Conservation (phyloP, 2,329 filamentous ascomycete species). For the Tolypocladium sp. region DNA sequence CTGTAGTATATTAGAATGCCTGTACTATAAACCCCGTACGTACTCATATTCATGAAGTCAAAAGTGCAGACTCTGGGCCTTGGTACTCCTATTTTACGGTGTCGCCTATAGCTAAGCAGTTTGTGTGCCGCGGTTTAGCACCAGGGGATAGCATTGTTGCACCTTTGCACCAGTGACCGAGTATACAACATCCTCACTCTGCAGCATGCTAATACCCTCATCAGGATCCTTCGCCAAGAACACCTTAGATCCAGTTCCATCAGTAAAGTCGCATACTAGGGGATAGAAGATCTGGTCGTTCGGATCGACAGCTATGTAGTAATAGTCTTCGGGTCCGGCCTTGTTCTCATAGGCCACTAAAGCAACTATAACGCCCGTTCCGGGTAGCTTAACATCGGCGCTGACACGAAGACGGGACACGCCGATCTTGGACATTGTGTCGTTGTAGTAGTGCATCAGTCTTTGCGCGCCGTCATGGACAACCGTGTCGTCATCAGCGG, state of each 20-base stretch:
- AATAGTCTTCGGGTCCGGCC: slow-evolving; percentile 3
- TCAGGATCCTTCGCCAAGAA: slow-evolving; percentile 17
- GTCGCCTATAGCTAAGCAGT: background rate
- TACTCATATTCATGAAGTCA: background rate
- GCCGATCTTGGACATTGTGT: slow-evolving; percentile 20
- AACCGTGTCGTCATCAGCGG: slow-evolving; percentile 7
- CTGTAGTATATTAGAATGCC: background rate
- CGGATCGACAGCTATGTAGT: slow-evolving; percentile 12
- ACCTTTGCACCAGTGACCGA: slow-evolving; percentile 18
- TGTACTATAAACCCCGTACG: background rate
- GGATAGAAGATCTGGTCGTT: slow-evolving; percentile 15
- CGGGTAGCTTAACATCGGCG: slow-evolving; percentile 8
- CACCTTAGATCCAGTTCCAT: slow-evolving; percentile 11
- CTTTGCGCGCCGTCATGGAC: slow-evolving; percentile 12
- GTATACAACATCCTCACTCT: slow-evolving; percentile 11
- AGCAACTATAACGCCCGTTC: slow-evolving; percentile 8
- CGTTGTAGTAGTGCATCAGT: slow-evolving; percentile 23
- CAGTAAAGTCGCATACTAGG: slow-evolving; percentile 17
- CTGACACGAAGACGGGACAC: slow-evolving; percentile 19
- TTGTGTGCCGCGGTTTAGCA: background rate
- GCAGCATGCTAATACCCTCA: slow-evolving; percentile 11
- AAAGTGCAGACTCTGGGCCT: background rate
- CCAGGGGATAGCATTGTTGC: slow-evolving; percentile 2
- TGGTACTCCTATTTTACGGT: background rate
- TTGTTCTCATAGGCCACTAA: slow-evolving; percentile 6